A percentile compares a stretch with the other conserved stretches of the same genome.
Conservation (phyloP, 768 basidiomycete species). For the Amanita polypyramis region DNA sequence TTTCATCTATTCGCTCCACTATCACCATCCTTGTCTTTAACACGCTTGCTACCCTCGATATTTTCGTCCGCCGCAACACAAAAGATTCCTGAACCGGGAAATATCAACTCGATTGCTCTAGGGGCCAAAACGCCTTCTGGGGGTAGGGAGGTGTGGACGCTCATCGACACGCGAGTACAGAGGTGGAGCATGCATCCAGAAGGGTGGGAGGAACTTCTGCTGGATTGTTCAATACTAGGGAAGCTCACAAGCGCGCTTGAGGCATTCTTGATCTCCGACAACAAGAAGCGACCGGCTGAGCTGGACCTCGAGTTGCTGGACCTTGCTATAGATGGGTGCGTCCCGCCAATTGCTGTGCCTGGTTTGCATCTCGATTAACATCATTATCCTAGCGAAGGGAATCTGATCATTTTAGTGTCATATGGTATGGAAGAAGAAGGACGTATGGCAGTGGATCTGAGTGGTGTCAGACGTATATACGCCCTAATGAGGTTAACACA, state of each 20-base stretch:
- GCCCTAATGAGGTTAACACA: slow-evolving; percentile 44
- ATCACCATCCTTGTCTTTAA: slow-evolving; percentile 30
- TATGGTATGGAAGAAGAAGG: slow-evolving; percentile 44
- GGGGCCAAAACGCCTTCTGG: slow-evolving; percentile 30
- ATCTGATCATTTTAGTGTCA: slow-evolving; percentile 55
- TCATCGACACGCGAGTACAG: slow-evolving; percentile 59
- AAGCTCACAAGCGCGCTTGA: slow-evolving; percentile 39
- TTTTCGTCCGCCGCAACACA: slow-evolving; percentile 31
- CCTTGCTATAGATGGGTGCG: slow-evolving; percentile 49
- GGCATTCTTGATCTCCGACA: slow-evolving; percentile 27
- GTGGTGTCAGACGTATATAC: slow-evolving; percentile 51
- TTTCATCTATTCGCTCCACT: slow-evolving; percentile 52
- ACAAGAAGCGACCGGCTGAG: slow-evolving; percentile 20
- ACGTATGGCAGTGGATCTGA: slow-evolving; percentile 24
- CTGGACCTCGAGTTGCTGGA: slow-evolving; percentile 71
- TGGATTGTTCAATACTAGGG: slow-evolving; percentile 45
- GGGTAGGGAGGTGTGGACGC: slow-evolving; percentile 53
- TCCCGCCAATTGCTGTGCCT: slow-evolving; percentile 4
- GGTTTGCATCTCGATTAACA: background rate
- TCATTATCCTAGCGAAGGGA: slow-evolving; percentile 28
- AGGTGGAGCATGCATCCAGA: slow-evolving; percentile 59
- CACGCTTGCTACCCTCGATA: slow-evolving; percentile 31
- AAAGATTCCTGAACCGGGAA: slow-evolving; percentile 38
- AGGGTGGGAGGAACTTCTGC: slow-evolving; percentile 57
- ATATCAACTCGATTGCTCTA: slow-evolving; percentile 54